Base-by-base conservation (phyloP, 129 eudicot species). In the Flaveria ramosissima region DNA sequence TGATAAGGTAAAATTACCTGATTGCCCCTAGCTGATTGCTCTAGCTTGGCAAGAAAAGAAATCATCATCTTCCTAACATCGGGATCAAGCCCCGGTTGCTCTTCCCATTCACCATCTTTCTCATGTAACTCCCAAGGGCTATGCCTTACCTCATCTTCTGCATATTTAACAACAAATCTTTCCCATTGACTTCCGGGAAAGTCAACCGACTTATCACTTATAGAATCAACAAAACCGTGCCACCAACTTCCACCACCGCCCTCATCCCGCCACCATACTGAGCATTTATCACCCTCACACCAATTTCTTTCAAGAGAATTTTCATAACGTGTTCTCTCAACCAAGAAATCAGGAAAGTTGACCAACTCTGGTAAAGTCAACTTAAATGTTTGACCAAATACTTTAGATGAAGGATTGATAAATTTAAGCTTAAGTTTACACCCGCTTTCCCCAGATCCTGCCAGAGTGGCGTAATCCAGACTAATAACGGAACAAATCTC, bases 181-280 rank as follows among this genome's bases (percentile, higher is more conserved):
- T 91, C 94, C 99, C 99, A 95, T 23, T 89, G 99, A 81, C 99
- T 95, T 42, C 80, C 95, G 2, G 91, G 99, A 71, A 87, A 91
- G 7, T 83, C 83, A 16, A 16, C 47, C 16, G 88, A 82, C 53
- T 81, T 84, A 66, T 87, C 92, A 48, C 80, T 69, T 0, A 82
- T 27, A 6, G 84, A 80, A 66, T 78, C 65, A 76, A 95, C 80
- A 46, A 43, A 57, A 51, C 97, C 96, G 1, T 76, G 80, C 90
- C 91, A 95, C 94, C 88, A 88, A 2, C 23, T 43, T 68, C 99
- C 99, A 52, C 92, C 99, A 43, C 83, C 76, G 1, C 63, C 79
- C 17, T 68, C 91, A 12, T 89, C 74, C 61, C 85, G 81, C 98
- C 99, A 95, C 99, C 99, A 95, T 27, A 95, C 96, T 1, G 42